Evolutionary conservation across 2,329 filamentous ascomycete species (phyloP), one percentile per base, ranked within the genome.

Genomic region (Ophiostoma himal-ulmi): DNA sequence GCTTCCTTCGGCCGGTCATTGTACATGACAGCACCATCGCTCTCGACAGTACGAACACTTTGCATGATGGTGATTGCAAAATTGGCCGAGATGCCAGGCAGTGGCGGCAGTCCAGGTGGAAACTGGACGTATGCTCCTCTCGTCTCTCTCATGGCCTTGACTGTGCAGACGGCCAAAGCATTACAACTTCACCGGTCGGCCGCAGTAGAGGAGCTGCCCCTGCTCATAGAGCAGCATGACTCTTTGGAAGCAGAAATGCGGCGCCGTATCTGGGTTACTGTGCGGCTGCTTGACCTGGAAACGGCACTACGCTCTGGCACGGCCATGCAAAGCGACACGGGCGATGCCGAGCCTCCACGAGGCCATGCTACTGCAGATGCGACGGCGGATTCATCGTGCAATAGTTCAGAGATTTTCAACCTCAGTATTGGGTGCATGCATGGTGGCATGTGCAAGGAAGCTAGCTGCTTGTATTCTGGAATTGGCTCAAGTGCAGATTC

Each of bases 251-350:
- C 71, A 8, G 76, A 76, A 30, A 74, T 74, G 69, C 72, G 75
- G 7, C 73, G 72, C 44, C 72, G 74, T 4, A 37, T 75, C 22
- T 77, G 76, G 76, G 30, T 72, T 0, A 76, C 75, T 1, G 71
- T 77, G 8, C 74, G 74, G 39, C 73, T 77, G 17, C 76, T 77
- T 39, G 75, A 76, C 30, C 71, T 77, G 10, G 73, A 75, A 22
- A 73, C 75, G 5, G 74, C 76, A n/a, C 73, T 77, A 69, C 69
- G 75, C 44, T 73, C 76, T 0, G 76, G 76, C 13, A 75, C 74
- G 22, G 72, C 69, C 17, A 39, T 73, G 13, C 70, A 68, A 4
- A 68, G 44, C 30, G 71, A 72, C 6, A 66, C 48, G 6, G 75
- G 71, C 11, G 75, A 76, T 37, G 72, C 70, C 2, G 75, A 76